Percentiles rank a stretch among this genome's conserved stretches.
phyloP scores from a whole-genome alignment of 108 stramenopile species.

The Pseudonitzschia multiseries region DNA sequence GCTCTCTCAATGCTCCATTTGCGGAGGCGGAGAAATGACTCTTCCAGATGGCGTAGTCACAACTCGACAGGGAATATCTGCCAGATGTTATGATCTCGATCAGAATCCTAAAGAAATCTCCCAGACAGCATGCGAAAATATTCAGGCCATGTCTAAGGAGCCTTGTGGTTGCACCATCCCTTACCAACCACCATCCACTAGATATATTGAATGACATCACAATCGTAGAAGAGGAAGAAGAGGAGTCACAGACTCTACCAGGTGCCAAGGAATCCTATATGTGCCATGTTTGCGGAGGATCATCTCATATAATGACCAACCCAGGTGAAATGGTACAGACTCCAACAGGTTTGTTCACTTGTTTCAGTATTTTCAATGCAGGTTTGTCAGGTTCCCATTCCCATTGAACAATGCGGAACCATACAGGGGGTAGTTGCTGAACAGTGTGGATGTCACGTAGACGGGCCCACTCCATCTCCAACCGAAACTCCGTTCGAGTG shows the following conservation, averaged over 20 bases:
- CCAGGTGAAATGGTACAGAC: slow-evolving; percentile 9
- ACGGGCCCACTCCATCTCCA: slow-evolving; percentile 2
- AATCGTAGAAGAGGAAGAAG: background rate
- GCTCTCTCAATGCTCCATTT: slow-evolving; percentile 22
- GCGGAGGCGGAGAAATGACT: slow-evolving; percentile 21
- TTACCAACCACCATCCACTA: background rate
- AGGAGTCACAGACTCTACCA: background rate
- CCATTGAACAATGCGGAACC: background rate
- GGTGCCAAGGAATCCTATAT: background rate
- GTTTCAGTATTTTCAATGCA: background rate
- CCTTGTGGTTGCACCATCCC: slow-evolving; percentile 11
- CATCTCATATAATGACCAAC: background rate
- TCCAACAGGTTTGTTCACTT: background rate
- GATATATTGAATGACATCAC: background rate
- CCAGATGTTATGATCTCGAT: slow-evolving; percentile 10
- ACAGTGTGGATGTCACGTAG: slow-evolving; percentile 13
- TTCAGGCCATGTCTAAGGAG: background rate
- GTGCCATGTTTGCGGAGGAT: slow-evolving; percentile 14
- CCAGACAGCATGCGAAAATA: background rate
- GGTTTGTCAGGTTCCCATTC: slow-evolving; percentile 6
- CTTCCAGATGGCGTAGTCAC: slow-evolving; percentile 20
- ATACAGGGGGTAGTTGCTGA: background rate
- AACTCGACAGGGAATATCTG: background rate
- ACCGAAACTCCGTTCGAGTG: background rate
- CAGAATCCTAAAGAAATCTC: background rate